Evolutionary conservation across 169 alveolate species (phyloP).

Genomic region (Ichthyophthirius multifiliis): DNA sequence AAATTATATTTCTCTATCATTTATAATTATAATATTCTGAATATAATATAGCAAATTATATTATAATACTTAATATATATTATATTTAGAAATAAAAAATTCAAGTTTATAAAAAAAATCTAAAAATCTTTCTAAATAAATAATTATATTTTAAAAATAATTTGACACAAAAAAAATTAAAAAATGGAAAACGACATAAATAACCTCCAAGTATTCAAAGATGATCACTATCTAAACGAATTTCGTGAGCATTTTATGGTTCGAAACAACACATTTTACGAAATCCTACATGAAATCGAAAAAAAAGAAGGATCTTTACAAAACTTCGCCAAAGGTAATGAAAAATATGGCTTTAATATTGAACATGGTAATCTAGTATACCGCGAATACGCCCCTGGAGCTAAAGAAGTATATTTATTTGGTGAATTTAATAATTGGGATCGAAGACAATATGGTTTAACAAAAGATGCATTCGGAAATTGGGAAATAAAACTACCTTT

Average conservation of each 20-base stretch:
- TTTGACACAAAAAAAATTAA: no score
- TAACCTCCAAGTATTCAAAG: conserved; percentile 30
- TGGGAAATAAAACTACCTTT: conserved; percentile 55
- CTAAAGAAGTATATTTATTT: conserved; percentile 66
- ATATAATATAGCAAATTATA: no score
- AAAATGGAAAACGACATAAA: no score
- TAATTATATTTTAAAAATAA: no score
- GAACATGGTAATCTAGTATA: conserved; percentile 57
- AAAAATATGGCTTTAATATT: conserved; percentile 55
- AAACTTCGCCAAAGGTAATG: conserved; percentile 57
- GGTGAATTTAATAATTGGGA: conserved; percentile 88
- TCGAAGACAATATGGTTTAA: conserved; percentile 54
- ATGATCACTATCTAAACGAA: conserved; percentile 23
- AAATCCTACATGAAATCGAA: conserved; percentile 4
- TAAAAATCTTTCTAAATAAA: no score
- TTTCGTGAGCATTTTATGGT: conserved; percentile 27
- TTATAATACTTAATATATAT: no score
- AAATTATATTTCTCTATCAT: no score
- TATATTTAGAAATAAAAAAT: no score
- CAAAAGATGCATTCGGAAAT: conserved; percentile 69
- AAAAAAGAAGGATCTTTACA: conserved; percentile 45
- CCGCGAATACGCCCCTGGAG: conserved; percentile 88
- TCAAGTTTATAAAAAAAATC: no score
- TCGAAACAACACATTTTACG: conserved; percentile 22
- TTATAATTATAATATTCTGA: no score